Evolutionary conservation across 1,284 basidiomycete genomes (phyloP), one percentile per base, ranked within the genome.

Genomic region (Rhodotorula sp.): DNA sequence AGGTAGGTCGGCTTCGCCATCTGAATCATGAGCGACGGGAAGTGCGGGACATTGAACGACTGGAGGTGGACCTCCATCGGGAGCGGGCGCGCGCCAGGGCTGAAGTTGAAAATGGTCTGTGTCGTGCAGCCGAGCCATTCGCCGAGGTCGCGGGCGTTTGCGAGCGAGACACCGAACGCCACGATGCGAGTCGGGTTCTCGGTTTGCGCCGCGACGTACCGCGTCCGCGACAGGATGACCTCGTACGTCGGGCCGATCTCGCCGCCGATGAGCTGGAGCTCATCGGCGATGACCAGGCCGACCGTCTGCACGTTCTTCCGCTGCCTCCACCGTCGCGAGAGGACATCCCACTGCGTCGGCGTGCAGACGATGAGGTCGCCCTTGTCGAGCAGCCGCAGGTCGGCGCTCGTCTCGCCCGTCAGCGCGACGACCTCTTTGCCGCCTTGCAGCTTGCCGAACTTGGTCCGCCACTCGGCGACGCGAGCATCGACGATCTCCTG

Each of bases 1-100:
- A 99, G 86, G 79, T 98, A 99, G 0, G 94, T 92, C 0, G 95
- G 96, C 80, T 99, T 99, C 34, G 94, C 95, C 96, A 99, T 99
- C 46, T 94, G 87, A 68, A 99, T 91, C 95, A 99, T 99, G 64
- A 99, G 84, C 0, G 92, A 96, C 0, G 96, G 94, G 87, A 96
- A 98, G 78, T 99, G 96, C 16, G 94, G 92, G 54, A 96, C 92
- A 56, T 87, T 88, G 84, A 97, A 99, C 57, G 89, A 93, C 79
- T 98, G 95, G 13, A 99, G 83, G 78, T 99, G 95, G 59, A 99
- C 95, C 75, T 99, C 94, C 87, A 99, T 90, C 70, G 97, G 94
- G 4, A 97, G 83, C 4, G 94, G 94, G 44, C 95, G 89, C 26
- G 95, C 92, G 76, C 91, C 90, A 0, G 94, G 94, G 0, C 92